Evolutionary conservation across 768 basidiomycete genomes (phyloP), one percentile per base, ranked within the genome.

Genomic region (Strobilomyces dryophilus): DNA sequence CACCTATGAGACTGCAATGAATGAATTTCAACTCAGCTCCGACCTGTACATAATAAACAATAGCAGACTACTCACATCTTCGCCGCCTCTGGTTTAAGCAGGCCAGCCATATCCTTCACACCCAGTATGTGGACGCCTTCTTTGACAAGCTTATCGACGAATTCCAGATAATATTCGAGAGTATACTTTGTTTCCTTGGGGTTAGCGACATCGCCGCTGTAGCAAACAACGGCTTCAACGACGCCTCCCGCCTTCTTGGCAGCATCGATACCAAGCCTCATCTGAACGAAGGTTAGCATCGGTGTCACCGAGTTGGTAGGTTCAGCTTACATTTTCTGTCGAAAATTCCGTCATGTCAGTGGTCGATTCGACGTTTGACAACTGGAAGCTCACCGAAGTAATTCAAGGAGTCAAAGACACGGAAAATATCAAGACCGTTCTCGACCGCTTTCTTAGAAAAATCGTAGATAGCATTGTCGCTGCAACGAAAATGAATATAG

Each of bases 391-490:
- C 72, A 87, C 95, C 95, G 57, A 99, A 87, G 72, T 98, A 99
- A 78, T 99, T 99, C 73, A 99, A 76, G 29, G 97, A 98, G 71
- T 99, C 97, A 63, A 99, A 99, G 49, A 99, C 93, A 66, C 97
- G 84, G 90, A 99, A 99, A 69, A 99, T 99, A 73, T 99, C 97
- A 45, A 98, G 82, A 67, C 97, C 97, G 62, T 98, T 97, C 74
- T 98, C 94, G n/a, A 99, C 95, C 21, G 97, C 97, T 71, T 95
- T 95, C 78, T 95, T 95, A 56, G 92, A 97, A 77, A 99, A 99
- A 71, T 97, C 97, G 73, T 99, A 99, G 71, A 99, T 98, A 53
- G 92, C 95, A 63, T 99, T 99, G 71, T 98, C 95, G 27, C 90
- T 92, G 57, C 45, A 20, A 49, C 24, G 9, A 21, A 20, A 43